Base-by-base conservation (phyloP, 2,329 filamentous ascomycete species). In the Trichoderma atroviride region DNA sequence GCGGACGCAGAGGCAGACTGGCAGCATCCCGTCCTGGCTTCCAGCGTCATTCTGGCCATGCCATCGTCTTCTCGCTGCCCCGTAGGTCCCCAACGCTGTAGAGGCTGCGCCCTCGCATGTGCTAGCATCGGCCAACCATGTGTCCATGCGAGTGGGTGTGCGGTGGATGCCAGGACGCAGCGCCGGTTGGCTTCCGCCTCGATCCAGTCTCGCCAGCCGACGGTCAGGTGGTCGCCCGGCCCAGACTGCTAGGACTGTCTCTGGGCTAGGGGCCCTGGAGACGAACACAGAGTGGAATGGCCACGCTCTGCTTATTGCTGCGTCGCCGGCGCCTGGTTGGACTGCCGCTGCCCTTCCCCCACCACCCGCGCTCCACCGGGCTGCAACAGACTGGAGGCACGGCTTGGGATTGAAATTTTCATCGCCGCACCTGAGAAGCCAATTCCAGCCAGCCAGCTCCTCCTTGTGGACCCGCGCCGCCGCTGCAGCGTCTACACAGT, bases 221-320 rank as follows among this genome's bases (percentile, higher is more conserved):
- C 56, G 63, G 69, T 70, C 69, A 70, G 69, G 69, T 70, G 69
- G 69, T 62, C 69, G 59, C 61, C 61, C 35, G 33, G 69, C 43
- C 62, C 52, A 59, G 69, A 47, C 58, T 59, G 35, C 47, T 14
- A 37, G 57, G 56, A 43, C 56, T 69, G 27, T 29, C 53, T 61
- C 24, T 64, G 53, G 55, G 60, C 68, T 69, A 59, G 69, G 56
- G 63, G 47, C 69, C 69, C 68, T 56, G 61, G 61, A 60, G 43
- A 53, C 43, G 47, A 35, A 24, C 50, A 55, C 22, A 43, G 37
- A 9, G 55, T 35, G 63, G 63, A 66, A 66, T 56, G 63, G 63
- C 55, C 64, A 52, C 52, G 40, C 16, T 52, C 40, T 52, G 55
- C 55, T 59, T 59, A 31, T 50, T 59, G 22, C 31, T 58, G 55